phyloP scores from a whole-genome alignment of 2,329 filamentous ascomycete species.

The Trichoderma polysporum region DNA sequence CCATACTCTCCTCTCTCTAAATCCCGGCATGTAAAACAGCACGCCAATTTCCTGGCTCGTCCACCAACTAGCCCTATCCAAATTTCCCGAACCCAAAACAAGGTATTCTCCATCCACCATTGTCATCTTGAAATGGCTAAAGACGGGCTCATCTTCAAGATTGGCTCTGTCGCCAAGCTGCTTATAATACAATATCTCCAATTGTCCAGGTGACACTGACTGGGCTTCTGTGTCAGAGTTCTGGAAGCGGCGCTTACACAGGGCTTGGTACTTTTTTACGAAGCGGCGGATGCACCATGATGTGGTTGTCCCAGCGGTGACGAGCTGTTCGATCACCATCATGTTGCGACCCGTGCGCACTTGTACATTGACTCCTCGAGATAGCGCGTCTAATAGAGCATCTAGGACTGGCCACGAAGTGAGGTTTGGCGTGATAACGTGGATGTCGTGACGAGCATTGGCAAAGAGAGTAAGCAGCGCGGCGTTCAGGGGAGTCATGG shows the following conservation, averaged over 20 bases:
- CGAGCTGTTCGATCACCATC: conserved; percentile 78
- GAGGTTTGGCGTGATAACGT: conserved; percentile 75
- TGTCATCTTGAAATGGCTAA: conserved; percentile 76
- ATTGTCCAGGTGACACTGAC: conserved; percentile 42
- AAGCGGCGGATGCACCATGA: conserved; percentile 61
- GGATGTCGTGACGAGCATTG: conserved; percentile 58
- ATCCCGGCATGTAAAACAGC: conserved; percentile 48
- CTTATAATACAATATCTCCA: conserved; percentile 61
- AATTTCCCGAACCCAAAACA: conserved; percentile 76
- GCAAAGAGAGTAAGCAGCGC: conserved; percentile 62
- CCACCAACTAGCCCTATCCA: conserved; percentile 83
- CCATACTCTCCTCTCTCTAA: conserved; percentile 40
- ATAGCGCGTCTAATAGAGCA: conserved; percentile 59
- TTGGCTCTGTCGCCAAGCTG: conserved; percentile 34
- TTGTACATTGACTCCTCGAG: conserved; percentile 65
- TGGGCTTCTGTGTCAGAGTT: conserved; percentile 44
- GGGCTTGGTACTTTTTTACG: conserved; percentile 51
- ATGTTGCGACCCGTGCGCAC: conserved; percentile 67
- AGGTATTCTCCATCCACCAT: conserved; percentile 67
- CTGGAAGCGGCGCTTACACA: conserved; percentile 26
- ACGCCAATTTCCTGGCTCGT: conserved; percentile 83
- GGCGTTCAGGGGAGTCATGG: conserved; percentile 66
- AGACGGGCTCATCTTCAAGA: conserved; percentile 59
- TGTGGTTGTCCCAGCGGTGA: conserved; percentile 75
- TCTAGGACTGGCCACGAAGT: conserved; percentile 65